Percentiles rank a stretch among this genome's conserved stretches.
Evolutionary conservation across 1,284 basidiomycete genomes (phyloP).

Genomic region (Butyriboletus appendiculatus): DNA sequence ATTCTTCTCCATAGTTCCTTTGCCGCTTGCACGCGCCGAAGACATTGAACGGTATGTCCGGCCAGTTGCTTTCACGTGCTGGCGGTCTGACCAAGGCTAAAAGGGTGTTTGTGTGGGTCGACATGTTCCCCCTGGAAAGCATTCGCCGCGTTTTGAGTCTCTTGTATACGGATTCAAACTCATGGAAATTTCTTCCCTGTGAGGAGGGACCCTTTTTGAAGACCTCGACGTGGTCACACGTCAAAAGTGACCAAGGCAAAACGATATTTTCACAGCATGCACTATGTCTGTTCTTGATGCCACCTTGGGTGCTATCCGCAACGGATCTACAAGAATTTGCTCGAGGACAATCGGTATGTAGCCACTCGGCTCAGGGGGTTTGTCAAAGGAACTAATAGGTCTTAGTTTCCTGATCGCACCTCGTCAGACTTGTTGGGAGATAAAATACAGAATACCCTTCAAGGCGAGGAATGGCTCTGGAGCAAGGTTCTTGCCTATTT

Average conservation of each 20-base stretch:
- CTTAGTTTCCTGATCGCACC: slow-evolving; percentile 26
- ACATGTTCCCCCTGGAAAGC: slow-evolving; percentile 55
- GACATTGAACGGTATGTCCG: slow-evolving; percentile 42
- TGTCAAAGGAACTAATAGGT: slow-evolving; percentile 8
- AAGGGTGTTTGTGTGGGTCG: slow-evolving; percentile 47
- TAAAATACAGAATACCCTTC: slow-evolving; percentile 29
- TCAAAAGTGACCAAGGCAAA: slow-evolving; percentile 12
- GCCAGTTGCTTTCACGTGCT: not conserved
- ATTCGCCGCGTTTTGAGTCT: slow-evolving; percentile 54
- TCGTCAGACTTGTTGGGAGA: slow-evolving; percentile 22
- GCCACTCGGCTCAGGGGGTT: not conserved
- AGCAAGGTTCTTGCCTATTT: slow-evolving; percentile 50
- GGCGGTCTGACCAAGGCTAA: slow-evolving; percentile 10
- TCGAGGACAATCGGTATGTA: slow-evolving; percentile 46
- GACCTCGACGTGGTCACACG: slow-evolving; percentile 50
- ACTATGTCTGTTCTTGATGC: slow-evolving; percentile 57
- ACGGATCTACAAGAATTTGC: slow-evolving; percentile 58
- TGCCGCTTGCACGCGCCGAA: slow-evolving; percentile 32
- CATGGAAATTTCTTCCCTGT: slow-evolving; percentile 45
- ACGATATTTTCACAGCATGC: slow-evolving; percentile 29
- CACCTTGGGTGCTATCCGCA: slow-evolving; percentile 62
- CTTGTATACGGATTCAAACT: slow-evolving; percentile 40
- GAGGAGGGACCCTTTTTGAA: slow-evolving; percentile 45
- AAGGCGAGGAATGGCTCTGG: slow-evolving; percentile 53
- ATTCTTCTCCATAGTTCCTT: slow-evolving; percentile 35